Percentiles rank a stretch among this genome's conserved stretches.
Evolutionary conservation across 1,284 basidiomycete species (phyloP).

Genomic region (Irpex sp.): DNA sequence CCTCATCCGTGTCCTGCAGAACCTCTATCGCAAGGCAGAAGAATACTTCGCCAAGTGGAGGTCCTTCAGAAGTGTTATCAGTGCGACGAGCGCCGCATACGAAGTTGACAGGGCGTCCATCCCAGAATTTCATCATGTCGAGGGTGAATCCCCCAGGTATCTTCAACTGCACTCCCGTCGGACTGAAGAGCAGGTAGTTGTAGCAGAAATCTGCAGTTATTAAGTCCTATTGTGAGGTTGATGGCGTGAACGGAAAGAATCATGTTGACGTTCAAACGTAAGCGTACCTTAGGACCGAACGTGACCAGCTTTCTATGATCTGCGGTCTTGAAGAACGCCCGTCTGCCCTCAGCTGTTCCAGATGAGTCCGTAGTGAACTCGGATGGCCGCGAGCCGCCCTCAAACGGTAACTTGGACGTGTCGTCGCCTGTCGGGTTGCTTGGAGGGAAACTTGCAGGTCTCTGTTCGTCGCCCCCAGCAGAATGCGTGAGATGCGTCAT

Average conservation of each 20-base stretch:
- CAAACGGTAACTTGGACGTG: conserved; percentile 43
- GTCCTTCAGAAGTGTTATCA: conserved; percentile 26
- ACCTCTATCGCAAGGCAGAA: conserved; percentile 71
- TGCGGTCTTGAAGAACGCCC: conserved; percentile 52
- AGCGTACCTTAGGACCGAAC: conserved; percentile 49
- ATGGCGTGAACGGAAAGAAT: no score
- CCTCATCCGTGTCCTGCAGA: conserved; percentile 29
- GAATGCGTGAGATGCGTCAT: conserved; percentile 76
- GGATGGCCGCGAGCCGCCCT: conserved; percentile 14
- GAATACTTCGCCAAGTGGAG: conserved; percentile 57
- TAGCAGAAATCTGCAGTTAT: conserved; percentile 75
- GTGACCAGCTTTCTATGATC: conserved; percentile 45
- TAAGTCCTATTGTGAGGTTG: conserved; percentile 43
- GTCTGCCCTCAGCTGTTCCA: conserved; percentile 28
- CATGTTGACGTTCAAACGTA: no score
- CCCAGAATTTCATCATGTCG: conserved; percentile 86
- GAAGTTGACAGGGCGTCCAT: conserved; percentile 82
- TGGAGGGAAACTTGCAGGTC: conserved; percentile 41
- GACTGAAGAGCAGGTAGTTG: conserved; percentile 69
- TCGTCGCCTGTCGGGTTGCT: conserved; percentile 44
- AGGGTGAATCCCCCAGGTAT: conserved; percentile 75
- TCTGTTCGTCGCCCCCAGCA: conserved; percentile 22
- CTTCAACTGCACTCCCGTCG: conserved; percentile 52
- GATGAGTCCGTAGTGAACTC: conserved; percentile 10
- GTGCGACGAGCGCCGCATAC: conserved; percentile 66